Conservation (phyloP, 169 alveolate species). For the Besnoitia besnoiti region DNA sequence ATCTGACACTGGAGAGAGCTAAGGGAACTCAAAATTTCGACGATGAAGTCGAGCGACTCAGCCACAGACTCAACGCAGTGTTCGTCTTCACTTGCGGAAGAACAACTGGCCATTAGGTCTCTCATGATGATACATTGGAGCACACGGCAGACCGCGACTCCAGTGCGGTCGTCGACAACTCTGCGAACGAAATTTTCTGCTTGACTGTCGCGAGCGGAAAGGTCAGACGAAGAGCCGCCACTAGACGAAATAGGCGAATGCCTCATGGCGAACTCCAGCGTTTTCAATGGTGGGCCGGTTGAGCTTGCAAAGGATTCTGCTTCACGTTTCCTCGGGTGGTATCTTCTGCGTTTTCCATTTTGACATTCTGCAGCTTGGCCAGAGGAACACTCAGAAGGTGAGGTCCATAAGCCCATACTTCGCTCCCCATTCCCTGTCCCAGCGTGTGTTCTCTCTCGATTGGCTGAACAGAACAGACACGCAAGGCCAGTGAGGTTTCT, state of each 20-base stretch:
- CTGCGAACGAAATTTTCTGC: not conserved
- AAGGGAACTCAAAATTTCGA: not conserved
- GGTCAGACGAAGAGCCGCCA: too few relatives aligned
- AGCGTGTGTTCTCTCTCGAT: too few relatives aligned
- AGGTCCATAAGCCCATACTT: too few relatives aligned
- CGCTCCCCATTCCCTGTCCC: too few relatives aligned
- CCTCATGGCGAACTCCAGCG: too few relatives aligned
- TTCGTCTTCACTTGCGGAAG: not conserved
- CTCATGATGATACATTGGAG: not conserved
- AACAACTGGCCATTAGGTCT: not conserved
- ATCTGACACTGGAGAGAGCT: not conserved
- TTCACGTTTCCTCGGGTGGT: not conserved
- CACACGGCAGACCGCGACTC: not conserved
- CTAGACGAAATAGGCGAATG: too few relatives aligned
- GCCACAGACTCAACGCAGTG: not conserved
- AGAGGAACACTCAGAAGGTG: not conserved
- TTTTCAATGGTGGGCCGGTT: too few relatives aligned
- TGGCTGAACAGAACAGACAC: too few relatives aligned
- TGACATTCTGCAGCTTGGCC: not conserved
- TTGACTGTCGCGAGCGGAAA: too few relatives aligned
- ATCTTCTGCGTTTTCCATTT: not conserved
- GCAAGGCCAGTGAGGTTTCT: too few relatives aligned
- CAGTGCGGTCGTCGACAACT: not conserved
- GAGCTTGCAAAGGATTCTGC: too few relatives aligned
- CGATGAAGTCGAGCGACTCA: conserved; percentile 1